Conservation (phyloP, 176 grass and related monocot species). For the Aechmea fasciata region DNA sequence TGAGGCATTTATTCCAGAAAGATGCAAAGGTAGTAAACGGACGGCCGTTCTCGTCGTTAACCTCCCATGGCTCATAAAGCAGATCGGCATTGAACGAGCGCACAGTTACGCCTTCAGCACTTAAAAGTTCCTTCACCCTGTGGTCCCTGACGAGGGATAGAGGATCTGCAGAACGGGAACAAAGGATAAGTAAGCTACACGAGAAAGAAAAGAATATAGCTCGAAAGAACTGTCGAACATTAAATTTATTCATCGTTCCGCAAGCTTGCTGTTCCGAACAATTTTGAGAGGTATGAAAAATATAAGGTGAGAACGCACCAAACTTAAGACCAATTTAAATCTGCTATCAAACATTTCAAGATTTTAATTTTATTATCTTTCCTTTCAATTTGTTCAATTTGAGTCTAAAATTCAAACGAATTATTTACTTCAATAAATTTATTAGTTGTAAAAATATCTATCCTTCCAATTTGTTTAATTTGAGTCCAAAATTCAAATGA, state of each 20-base stretch:
- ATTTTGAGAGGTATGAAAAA: background rate
- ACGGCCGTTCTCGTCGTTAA: conserved; percentile 48
- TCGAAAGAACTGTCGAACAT: background rate
- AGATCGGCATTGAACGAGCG: conserved; percentile 85
- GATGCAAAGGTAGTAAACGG: conserved; percentile 72
- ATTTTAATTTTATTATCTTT: too few species aligned
- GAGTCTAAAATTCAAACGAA: too few species aligned
- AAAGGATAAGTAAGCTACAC: conserved; percentile 1
- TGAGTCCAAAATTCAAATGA: too few species aligned
- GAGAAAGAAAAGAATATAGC: background rate
- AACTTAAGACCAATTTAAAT: background rate
- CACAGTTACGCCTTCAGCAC: conserved; percentile 51
- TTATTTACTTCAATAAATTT: too few species aligned
- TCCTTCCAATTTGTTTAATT: too few species aligned
- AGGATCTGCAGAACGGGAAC: conserved; percentile 47
- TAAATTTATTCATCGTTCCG: background rate
- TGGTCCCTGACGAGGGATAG: conserved; percentile 84
- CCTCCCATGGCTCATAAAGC: conserved; percentile 90
- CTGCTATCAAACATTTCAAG: too few species aligned
- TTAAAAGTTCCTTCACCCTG: conserved; percentile 63
- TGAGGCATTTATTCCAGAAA: conserved; percentile 93
- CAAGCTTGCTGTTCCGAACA: background rate
- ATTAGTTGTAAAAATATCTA: too few species aligned
- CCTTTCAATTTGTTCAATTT: too few species aligned
- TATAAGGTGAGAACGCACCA: background rate